A percentile compares a stretch with the other conserved stretches of the same genome.
Conservation (phyloP, 257 asterid species). For the Lavandula angustifolia region DNA sequence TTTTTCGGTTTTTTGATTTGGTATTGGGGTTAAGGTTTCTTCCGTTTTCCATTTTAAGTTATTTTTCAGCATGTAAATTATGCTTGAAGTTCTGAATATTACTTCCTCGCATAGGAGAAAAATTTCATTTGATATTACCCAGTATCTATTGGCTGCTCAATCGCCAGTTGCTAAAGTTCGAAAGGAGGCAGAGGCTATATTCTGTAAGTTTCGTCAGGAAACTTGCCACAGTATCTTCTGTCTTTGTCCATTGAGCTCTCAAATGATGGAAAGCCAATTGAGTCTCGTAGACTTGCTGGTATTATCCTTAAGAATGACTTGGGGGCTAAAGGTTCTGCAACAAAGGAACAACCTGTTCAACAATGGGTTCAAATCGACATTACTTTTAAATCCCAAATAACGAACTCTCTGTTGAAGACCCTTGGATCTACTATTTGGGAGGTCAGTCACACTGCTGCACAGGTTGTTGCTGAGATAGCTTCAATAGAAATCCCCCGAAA, state of each 20-base stretch:
- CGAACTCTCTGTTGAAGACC: constrained; percentile 55
- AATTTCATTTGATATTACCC: constrained; percentile 86
- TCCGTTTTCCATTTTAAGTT: too few relatives aligned
- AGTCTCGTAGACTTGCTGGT: constrained; percentile 85
- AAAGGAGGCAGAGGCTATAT: constrained; percentile 72
- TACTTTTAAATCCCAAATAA: constrained; percentile 64
- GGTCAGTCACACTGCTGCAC: constrained; percentile 78
- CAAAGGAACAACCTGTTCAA: constrained; percentile 58
- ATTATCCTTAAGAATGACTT: constrained; percentile 72
- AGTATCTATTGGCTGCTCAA: constrained; percentile 77
- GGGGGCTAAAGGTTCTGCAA: constrained; percentile 74
- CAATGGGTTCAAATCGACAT: constrained; percentile 69
- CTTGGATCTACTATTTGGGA: constrained; percentile 66
- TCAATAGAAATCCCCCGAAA: constrained; percentile 73
- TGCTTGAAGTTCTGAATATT: too few relatives aligned
- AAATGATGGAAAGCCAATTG: constrained; percentile 66
- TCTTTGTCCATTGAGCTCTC: constrained; percentile 76
- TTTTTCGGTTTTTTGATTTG: too few relatives aligned
- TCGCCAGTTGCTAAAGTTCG: constrained; percentile 77
- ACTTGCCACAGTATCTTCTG: constrained; percentile 62
- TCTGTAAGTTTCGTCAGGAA: constrained; percentile 60
- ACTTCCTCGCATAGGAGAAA: constrained; percentile 17
- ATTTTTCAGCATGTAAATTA: too few relatives aligned
- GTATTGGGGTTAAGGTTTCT: too few relatives aligned
- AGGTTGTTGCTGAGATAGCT: constrained; percentile 82